Base-by-base conservation (phyloP, 345 rosid species). In the Melastoma malabathricum region DNA sequence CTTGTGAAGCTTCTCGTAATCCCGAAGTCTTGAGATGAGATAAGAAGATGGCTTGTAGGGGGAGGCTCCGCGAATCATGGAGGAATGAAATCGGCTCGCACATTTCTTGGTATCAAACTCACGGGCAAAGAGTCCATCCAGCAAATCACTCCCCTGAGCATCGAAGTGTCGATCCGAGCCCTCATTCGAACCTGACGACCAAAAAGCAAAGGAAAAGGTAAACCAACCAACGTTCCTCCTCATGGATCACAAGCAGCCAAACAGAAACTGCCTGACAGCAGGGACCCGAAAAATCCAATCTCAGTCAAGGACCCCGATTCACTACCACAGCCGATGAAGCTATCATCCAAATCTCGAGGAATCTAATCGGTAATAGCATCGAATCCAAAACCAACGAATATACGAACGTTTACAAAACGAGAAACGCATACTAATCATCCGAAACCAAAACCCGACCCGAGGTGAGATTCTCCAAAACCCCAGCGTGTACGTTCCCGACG, bases 1-100 rank as follows among this genome's bases (percentile, higher is more conserved):
- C 62, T 51, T 82, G 41, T 82, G 94, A 48, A 69, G 79, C 47
- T 62, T 57, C 64, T 84, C 89, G 4, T 84, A 84, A 50, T 59
- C 66, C 60, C 84, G 63, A 52, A 81, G 86, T 56, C 68, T 75
- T 13, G 76, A 77, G 66, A 81, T 17, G 27, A 84, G 84, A 68
- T 75, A 51, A n/a, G 69, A 25, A 39, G 82, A 77, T 19, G 89
- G 89, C 63, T 63, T 75, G 58, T 66, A 46, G 1, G 70, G 67
- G 47, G 83, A 72, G n/a, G 59, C 39, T 69, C 73, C 74, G 46
- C 75, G 85, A 60, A 71, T 78, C 10, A 62, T 59, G 59, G 60
- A 29, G 17, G 80, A 76, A 27, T 72, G 63, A 60, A 70, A 69
- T 56, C 89, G 71, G 57, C 94, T 81, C 17, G 66, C 59, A 71